These are phyloP conservation scores for Actinomucor elegans DNA, from an alignment of 371 early-diverging fungal species.

Conservation along the genomic window DNA sequence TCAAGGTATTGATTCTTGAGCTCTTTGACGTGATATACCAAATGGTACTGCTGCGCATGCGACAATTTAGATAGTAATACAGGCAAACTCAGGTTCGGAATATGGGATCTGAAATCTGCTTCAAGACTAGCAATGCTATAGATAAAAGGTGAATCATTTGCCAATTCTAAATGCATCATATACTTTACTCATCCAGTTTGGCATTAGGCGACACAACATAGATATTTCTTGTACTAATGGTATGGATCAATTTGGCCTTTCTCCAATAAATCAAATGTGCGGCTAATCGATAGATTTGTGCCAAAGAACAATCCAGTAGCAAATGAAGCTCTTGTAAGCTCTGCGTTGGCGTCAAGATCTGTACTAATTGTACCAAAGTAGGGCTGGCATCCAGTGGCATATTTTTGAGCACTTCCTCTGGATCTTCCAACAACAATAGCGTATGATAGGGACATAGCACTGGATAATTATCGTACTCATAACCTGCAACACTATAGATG, in stretches of 20 bases:
- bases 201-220: conserved; percentile 79
- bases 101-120: conserved; percentile 63
- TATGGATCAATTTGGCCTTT: conserved; percentile 85
- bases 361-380: conserved; percentile 79
- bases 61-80: conserved; percentile 73
- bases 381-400: conserved; percentile 86
- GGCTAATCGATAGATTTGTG: conserved; percentile 85
- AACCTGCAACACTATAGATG: conserved; percentile 51
- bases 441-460: conserved; percentile 86
- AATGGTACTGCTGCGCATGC: conserved; percentile 69
- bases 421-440: conserved; percentile 78
- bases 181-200: conserved; percentile 54
- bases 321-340: conserved; percentile 81
- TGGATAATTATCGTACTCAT: conserved; percentile 71
- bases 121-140: conserved; percentile 49
- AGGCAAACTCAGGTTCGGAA: conserved; percentile 70
- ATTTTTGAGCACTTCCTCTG: conserved; percentile 76
- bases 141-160: neutral
- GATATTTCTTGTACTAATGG: conserved; percentile 73
- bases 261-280: conserved; percentile 92
- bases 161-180: neutral
- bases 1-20: conserved; percentile 73
- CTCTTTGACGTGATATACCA: conserved; percentile 67
- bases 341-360: conserved; percentile 86
- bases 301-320: conserved; percentile 83